These are phyloP conservation scores for Mallotus nudiflorus DNA, from an alignment of 345 rosid genomes.

Conservation along the genomic window DNA sequence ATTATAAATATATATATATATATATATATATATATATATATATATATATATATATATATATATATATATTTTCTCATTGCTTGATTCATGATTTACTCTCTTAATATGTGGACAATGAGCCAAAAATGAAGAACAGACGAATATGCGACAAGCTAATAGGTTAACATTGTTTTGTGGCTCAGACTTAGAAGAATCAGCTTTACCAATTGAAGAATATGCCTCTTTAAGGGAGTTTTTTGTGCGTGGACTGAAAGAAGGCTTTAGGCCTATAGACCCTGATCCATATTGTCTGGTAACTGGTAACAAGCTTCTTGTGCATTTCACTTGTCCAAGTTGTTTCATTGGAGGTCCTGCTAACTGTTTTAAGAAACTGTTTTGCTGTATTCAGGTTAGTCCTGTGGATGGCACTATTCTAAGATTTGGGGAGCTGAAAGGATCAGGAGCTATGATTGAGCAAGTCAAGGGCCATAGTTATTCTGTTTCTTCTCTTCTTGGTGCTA, in stretches of 20 bases:
- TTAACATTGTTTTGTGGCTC: conserved; percentile 30
- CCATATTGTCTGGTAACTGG: conserved; percentile 96
- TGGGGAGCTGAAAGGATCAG: conserved; percentile 76
- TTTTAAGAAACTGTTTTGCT: conserved; percentile 8
- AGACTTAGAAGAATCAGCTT: conserved; percentile 88
- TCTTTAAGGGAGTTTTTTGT: conserved; percentile 83
- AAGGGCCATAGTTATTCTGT: conserved; percentile 91
- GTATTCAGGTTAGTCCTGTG: conserved; percentile 81
- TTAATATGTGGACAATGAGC: neutral
- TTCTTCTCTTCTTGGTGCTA: conserved; percentile 80
- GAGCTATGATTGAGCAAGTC: conserved; percentile 95
- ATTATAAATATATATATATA: conserved; percentile 13
- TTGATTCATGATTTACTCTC: neutral
- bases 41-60: conserved; percentile 13
- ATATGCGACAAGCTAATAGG: neutral
- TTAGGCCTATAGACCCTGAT: conserved; percentile 80
- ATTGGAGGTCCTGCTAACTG: conserved; percentile 23
- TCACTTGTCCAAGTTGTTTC: conserved; percentile 16
- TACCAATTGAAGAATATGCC: conserved; percentile 80
- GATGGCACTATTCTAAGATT: conserved; percentile 81
- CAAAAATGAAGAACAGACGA: conserved; percentile 11
- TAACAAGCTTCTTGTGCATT: conserved; percentile 48
- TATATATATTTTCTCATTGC: neutral
- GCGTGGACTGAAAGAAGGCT: conserved; percentile 82
- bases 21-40: conserved; percentile 11